phyloP scores from a whole-genome alignment of 257 asterid species.

The Misopates orontium region DNA sequence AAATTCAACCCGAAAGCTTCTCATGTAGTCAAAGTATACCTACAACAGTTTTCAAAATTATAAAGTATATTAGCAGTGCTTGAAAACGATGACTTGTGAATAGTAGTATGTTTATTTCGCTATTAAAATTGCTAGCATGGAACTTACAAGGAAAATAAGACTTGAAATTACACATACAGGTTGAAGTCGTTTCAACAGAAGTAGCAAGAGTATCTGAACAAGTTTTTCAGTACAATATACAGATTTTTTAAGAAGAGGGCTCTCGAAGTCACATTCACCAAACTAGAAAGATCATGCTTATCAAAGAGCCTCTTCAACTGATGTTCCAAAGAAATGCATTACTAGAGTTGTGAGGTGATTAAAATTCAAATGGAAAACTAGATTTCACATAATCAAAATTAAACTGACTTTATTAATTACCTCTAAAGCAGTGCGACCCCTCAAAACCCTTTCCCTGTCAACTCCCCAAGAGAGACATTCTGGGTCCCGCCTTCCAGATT shows the following conservation, averaged over 20 bases:
- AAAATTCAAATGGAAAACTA: not conserved
- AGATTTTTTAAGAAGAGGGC: too few species aligned
- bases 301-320: too few species aligned
- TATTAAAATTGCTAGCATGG: conserved; percentile 8
- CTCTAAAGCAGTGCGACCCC: conserved; percentile 92
- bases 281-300: too few species aligned
- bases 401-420: conserved; percentile 41
- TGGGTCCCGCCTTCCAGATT: conserved; percentile 79
- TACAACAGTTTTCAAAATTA: conserved; percentile 41
- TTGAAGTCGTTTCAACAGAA: not conserved
- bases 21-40: conserved; percentile 92
- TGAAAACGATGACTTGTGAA: conserved; percentile 19
- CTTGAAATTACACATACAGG: conserved; percentile 12
- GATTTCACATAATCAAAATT: conserved; percentile 16
- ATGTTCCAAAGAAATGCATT: too few species aligned
- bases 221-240: too few species aligned
- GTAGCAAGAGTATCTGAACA: too few species aligned
- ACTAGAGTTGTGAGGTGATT: not conserved
- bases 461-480: conserved; percentile 97
- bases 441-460: conserved; percentile 86
- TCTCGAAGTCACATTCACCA: too few species aligned
- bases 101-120: not conserved
- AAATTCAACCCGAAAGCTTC: conserved; percentile 90
- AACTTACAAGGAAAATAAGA: conserved; percentile 1
- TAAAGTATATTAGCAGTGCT: conserved; percentile 15